Evolutionary conservation across 176 grass and related monocot species (phyloP).

Genomic region (Oryza coarctata): DNA sequence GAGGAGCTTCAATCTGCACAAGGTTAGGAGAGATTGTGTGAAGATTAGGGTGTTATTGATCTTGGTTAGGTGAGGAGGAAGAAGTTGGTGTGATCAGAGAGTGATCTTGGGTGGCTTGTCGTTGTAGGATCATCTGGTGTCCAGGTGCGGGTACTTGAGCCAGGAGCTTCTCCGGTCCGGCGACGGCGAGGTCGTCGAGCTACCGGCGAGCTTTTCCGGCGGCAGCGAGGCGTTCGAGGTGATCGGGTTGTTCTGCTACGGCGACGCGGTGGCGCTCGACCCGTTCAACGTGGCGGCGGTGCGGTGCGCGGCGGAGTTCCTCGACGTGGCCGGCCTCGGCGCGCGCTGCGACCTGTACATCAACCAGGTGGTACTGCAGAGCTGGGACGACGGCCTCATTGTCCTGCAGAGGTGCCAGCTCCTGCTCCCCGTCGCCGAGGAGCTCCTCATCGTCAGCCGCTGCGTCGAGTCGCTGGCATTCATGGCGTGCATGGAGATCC

Average conservation of each 20-base stretch:
- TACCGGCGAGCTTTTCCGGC: conserved; percentile 58
- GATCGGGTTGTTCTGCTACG: conserved; percentile 77
- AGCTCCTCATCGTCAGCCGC: conserved; percentile 77
- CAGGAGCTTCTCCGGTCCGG: conserved; percentile 30
- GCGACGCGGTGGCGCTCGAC: conserved; percentile 60
- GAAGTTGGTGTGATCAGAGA: neutral
- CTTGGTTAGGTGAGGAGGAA: neutral
- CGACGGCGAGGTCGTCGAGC: conserved; percentile 49
- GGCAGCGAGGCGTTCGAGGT: conserved; percentile 73
- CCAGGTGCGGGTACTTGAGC: conserved; percentile 66
- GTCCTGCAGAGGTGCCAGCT: conserved; percentile 79
- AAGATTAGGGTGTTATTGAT: too few species aligned
- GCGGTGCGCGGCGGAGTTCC: conserved; percentile 72
- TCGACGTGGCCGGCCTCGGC: conserved; percentile 56
- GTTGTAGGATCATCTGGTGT: conserved; percentile 55
- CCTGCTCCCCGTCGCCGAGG: conserved; percentile 63
- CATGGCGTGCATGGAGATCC: conserved; percentile 99
- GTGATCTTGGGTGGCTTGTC: neutral
- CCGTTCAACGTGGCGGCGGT: conserved; percentile 83
- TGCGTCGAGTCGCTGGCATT: conserved; percentile 94
- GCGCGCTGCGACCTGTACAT: conserved; percentile 85
- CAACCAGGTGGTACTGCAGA: conserved; percentile 95
- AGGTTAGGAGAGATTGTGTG: conserved; percentile 34
- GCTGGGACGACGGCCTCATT: conserved; percentile 84
- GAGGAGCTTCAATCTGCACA: conserved; percentile 68